Base-by-base conservation (phyloP, 371 early-diverging fungal genomes). In the Choanephora cucurbitarum region DNA sequence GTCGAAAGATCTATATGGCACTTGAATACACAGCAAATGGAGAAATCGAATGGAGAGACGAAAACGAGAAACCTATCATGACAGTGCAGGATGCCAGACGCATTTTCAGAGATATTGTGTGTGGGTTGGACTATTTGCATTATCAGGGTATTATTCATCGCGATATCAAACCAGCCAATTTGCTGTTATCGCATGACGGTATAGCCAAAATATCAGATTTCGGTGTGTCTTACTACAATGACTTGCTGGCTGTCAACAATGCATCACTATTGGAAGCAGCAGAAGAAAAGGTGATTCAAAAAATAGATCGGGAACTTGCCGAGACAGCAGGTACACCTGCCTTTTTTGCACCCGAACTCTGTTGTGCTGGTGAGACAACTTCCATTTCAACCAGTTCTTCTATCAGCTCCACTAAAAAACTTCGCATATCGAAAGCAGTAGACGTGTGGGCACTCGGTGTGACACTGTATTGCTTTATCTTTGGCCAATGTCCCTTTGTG, bases 361-460 rank as follows among this genome's bases (percentile, higher is more conserved):
- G 98, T 64, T 91, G 87, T 62, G 82, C 92, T 31, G 72, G 67
- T 33, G 72, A 85, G 48, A 40, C 49, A 24, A 50, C 53, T 3
- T 28, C 28, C 5, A 28, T 28, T 28, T 28, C 28, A 7, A 28
- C 28, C 28, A 28, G 28, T 28, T 28, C 28, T 5, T 5, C 28
- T 7, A 28, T 28, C 28, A 33, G 9, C 11, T 5, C 33, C 0
- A 5, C 39, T 1, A 55, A 33, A 23, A 44, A 64, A 24, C 82
- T 81, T 23, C 81, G 79, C 5, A 90, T 91, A 19, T 90, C 93
- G 9, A 88, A 88, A 45, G 90, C 91, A 8, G 95, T 99, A 39
- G 99, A 99, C 74, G 85, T 99, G 3, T 99, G 99, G 99, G 97
- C 99, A 17, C 78, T 98, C 54, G 99, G 99, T 1, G 98, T 99